Conservation (phyloP, 179 eudicot genomes). For the Vitellaria paradoxa region DNA sequence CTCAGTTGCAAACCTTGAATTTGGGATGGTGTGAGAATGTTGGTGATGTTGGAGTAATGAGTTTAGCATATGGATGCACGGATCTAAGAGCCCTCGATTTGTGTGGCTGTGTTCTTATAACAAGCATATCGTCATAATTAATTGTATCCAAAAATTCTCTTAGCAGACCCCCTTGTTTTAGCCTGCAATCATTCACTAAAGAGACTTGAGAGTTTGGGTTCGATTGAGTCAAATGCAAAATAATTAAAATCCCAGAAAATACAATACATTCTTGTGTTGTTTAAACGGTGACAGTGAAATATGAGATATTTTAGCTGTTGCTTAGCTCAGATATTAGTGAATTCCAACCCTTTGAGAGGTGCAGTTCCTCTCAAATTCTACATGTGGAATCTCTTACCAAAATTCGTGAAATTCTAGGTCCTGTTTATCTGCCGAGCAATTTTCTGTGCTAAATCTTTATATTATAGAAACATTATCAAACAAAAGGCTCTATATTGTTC, state of each 20-base stretch:
- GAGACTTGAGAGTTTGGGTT: too few relatives aligned
- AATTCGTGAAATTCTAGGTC: not conserved
- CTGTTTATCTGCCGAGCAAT: not conserved
- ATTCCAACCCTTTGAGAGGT: too few relatives aligned
- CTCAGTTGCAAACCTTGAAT: slow-evolving; percentile 61
- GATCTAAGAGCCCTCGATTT: slow-evolving; percentile 74
- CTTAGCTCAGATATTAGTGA: too few relatives aligned
- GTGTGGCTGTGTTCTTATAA: slow-evolving; percentile 88
- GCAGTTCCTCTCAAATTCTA: too few relatives aligned
- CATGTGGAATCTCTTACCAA: too few relatives aligned
- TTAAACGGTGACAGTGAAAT: not conserved
- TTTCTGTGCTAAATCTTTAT: not conserved
- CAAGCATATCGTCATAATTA: slow-evolving; percentile 42
- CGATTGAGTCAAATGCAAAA: not conserved
- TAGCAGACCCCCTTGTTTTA: too few relatives aligned
- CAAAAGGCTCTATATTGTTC: not conserved
- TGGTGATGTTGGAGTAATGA: slow-evolving; percentile 74
- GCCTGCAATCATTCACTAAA: too few relatives aligned
- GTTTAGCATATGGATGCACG: slow-evolving; percentile 86
- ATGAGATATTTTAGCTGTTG: too few relatives aligned
- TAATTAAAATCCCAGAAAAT: not conserved
- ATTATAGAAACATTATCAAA: not conserved
- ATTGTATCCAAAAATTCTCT: not conserved
- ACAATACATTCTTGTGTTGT: not conserved
- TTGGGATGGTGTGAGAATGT: slow-evolving; percentile 92